Percentiles rank a stretch among this genome's conserved stretches.
These are phyloP conservation scores for Sanchytrium tribonematis DNA, from an alignment of 371 early-diverging fungal genomes.

Conservation along the genomic window DNA sequence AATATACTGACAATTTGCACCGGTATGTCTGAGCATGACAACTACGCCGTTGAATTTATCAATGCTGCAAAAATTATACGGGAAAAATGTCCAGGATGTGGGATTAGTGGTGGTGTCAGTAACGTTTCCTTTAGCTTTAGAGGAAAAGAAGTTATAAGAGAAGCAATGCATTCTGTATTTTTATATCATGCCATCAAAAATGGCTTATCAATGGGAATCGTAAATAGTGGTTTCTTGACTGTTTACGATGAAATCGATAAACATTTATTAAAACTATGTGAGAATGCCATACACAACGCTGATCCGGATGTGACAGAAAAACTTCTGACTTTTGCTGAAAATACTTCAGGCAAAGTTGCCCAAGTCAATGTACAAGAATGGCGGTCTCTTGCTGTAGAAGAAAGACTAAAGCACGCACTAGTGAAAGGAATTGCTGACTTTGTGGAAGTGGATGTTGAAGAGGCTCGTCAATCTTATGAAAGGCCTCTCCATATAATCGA, in stretches of 20 bases:
- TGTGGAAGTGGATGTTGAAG: slow-evolving; percentile 71
- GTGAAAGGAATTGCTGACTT: slow-evolving; percentile 72
- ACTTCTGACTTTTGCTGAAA: slow-evolving; percentile 51
- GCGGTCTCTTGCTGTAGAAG: slow-evolving; percentile 39
- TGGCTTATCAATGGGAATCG: slow-evolving; percentile 88
- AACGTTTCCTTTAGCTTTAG: slow-evolving; percentile 82
- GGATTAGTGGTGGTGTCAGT: slow-evolving; percentile 65
- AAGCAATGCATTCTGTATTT: slow-evolving; percentile 82
- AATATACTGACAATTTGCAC: slow-evolving; percentile 81
- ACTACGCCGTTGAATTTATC: slow-evolving; percentile 76
- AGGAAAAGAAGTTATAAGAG: slow-evolving; percentile 61
- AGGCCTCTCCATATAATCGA: slow-evolving; percentile 73
- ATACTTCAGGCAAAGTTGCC: slow-evolving; percentile 35
- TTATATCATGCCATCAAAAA: slow-evolving; percentile 62
- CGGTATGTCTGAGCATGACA: slow-evolving; percentile 81
- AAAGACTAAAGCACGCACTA: slow-evolving; percentile 44
- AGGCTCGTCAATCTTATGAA: slow-evolving; percentile 46
- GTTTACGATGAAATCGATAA: slow-evolving; percentile 78
- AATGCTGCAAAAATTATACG: slow-evolving; percentile 43
- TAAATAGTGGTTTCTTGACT: slow-evolving; percentile 70
- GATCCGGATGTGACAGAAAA: slow-evolving; percentile 71
- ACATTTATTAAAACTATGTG: slow-evolving; percentile 59
- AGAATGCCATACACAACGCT: slow-evolving; percentile 63
- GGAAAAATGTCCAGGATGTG: slow-evolving; percentile 45
- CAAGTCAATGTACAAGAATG: slow-evolving; percentile 41